phyloP scores from a whole-genome alignment of 2,329 filamentous ascomycete genomes.

The Sporothrix protearum region DNA sequence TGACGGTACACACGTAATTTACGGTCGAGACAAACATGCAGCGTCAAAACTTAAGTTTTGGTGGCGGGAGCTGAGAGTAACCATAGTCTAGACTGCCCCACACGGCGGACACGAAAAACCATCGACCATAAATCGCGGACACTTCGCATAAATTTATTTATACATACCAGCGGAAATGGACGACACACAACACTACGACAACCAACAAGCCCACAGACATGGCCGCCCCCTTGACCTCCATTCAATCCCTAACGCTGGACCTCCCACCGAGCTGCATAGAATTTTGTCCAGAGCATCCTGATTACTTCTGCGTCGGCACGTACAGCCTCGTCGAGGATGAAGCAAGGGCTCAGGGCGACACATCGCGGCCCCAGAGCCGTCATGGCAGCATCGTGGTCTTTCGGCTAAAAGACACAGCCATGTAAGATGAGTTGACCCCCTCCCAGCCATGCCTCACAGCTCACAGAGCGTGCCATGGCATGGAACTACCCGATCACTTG shows the following conservation, averaged over 20 bases:
- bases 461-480: not conserved
- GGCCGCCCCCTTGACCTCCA: slow-evolving; percentile 38
- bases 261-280: slow-evolving; percentile 75
- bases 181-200: not conserved
- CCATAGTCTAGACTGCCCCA: too few species aligned
- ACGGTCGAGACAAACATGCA: not conserved
- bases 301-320: slow-evolving; percentile 76
- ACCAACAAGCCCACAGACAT: slow-evolving; percentile 7
- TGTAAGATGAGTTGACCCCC: too few species aligned
- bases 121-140: not conserved
- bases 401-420: slow-evolving; percentile 45
- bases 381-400: slow-evolving; percentile 73
- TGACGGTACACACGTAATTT: too few species aligned
- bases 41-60: too few species aligned
- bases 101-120: too few species aligned
- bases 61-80: too few species aligned
- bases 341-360: slow-evolving; percentile 30
- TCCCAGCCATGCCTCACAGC: not conserved
- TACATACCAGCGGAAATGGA: not conserved
- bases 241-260: slow-evolving; percentile 54
- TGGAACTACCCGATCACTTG: not conserved
- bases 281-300: slow-evolving; percentile 60
- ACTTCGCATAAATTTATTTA: too few species aligned
- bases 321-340: slow-evolving; percentile 65
- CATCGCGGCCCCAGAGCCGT: slow-evolving; percentile 55